phyloP scores from a whole-genome alignment of 495 filamentous ascomycete genomes.

The Pyrenopolyporus hunteri region DNA sequence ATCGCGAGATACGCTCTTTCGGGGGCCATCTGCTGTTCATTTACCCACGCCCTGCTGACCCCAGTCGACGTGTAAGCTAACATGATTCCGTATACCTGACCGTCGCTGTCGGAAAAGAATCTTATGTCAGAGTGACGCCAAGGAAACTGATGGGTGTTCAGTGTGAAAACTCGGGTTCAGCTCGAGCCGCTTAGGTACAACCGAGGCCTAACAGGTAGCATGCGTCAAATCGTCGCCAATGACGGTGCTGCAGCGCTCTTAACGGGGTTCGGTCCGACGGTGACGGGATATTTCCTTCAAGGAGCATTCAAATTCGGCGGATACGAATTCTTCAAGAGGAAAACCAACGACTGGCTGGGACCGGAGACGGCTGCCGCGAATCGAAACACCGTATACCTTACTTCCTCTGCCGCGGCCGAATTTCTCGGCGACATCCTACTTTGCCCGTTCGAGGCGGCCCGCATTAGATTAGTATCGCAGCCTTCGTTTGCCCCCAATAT shows the following conservation, averaged over 20 bases:
- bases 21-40: slow-evolving; percentile 81
- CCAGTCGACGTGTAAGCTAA: slow-evolving; percentile 84
- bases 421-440: slow-evolving; percentile 77
- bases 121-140: slow-evolving; percentile 1
- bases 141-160: slow-evolving; percentile 43
- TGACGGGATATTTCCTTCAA: slow-evolving; percentile 77
- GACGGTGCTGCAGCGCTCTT: slow-evolving; percentile 74
- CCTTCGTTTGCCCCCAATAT: slow-evolving; percentile 70
- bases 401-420: slow-evolving; percentile 70
- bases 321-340: slow-evolving; percentile 79
- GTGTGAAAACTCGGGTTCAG: slow-evolving; percentile 79
- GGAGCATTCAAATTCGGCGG: slow-evolving; percentile 81
- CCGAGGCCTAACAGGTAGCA: slow-evolving; percentile 70
- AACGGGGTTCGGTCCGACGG: slow-evolving; percentile 74
- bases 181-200: slow-evolving; percentile 74
- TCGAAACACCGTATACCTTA: slow-evolving; percentile 74
- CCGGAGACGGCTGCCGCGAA: slow-evolving; percentile 70
- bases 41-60: slow-evolving; percentile 82
- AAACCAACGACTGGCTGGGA: slow-evolving; percentile 69
- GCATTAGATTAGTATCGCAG: slow-evolving; percentile 76
- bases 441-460: slow-evolving; percentile 75
- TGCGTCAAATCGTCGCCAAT: slow-evolving; percentile 68
- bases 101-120: slow-evolving; percentile 4
- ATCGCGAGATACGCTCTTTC: slow-evolving; percentile 75
- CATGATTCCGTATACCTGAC: slow-evolving; percentile 25